Conservation (phyloP, 257 asterid species). For the Haberlea rhodopensis region DNA sequence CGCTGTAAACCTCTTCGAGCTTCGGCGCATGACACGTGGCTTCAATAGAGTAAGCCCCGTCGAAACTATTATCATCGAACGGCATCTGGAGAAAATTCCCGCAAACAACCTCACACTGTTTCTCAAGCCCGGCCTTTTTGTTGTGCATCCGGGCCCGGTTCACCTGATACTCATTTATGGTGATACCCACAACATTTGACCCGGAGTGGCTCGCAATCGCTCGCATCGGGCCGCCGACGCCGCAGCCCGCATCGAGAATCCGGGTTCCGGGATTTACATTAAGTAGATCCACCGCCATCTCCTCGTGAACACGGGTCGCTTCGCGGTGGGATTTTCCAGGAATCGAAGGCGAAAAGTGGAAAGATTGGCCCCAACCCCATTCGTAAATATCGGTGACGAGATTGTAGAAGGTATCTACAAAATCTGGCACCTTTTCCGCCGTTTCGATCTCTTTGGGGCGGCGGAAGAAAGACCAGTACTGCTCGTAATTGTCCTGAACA, state of each 20-base stretch:
- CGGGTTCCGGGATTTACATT: slow-evolving; percentile 42
- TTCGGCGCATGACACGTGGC: slow-evolving; percentile 86
- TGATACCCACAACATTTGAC: slow-evolving; percentile 70
- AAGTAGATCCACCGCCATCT: no score
- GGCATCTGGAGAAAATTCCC: slow-evolving; percentile 71
- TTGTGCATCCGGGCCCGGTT: slow-evolving; percentile 63
- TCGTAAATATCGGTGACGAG: slow-evolving; percentile 78
- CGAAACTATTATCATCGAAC: slow-evolving; percentile 64
- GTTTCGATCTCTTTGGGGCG: no score
- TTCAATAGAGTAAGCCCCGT: slow-evolving; percentile 75
- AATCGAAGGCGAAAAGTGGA: slow-evolving; percentile 67
- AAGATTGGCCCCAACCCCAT: slow-evolving; percentile 90
- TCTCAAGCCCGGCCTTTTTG: slow-evolving; percentile 63
- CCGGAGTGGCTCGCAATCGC: slow-evolving; percentile 79
- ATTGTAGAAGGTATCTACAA: no score
- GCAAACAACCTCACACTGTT: slow-evolving; percentile 62
- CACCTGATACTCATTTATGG: slow-evolving; percentile 77
- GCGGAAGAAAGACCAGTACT: no score
- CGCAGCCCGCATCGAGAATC: slow-evolving; percentile 76
- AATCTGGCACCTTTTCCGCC: no score
- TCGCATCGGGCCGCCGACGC: slow-evolving; percentile 88
- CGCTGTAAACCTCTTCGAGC: no score
- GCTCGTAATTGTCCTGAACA: slow-evolving; percentile 54
- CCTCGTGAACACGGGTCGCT: slow-evolving; percentile 74
- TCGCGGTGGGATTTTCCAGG: slow-evolving; percentile 66